Evolutionary conservation across 257 asterid genomes (phyloP).

Genomic region (Primulina tabacum): DNA sequence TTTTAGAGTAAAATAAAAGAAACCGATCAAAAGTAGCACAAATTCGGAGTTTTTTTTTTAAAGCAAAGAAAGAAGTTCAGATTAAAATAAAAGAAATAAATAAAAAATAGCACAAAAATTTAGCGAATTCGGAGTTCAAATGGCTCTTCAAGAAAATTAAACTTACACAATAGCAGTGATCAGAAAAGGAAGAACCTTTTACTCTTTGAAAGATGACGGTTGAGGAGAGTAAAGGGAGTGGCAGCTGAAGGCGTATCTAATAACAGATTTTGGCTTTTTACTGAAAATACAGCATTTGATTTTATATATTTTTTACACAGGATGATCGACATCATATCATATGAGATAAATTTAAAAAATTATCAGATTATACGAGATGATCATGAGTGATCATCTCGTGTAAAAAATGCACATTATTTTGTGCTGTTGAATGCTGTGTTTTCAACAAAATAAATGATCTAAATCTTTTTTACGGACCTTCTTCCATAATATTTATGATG

Average conservation of each 20-base stretch:
- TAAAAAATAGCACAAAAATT: not conserved
- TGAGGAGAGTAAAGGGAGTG: not conserved
- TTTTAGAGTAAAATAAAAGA: not conserved
- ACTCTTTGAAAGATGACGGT: not conserved
- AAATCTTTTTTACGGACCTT: not conserved
- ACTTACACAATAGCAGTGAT: not conserved
- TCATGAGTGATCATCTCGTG: no score
- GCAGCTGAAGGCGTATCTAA: not conserved
- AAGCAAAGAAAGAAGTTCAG: not conserved
- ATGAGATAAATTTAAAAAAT: no score
- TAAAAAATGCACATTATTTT: no score
- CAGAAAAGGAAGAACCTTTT: not conserved
- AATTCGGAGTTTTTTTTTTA: not conserved
- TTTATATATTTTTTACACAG: no score
- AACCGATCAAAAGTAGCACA: not conserved
- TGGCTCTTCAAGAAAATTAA: not conserved
- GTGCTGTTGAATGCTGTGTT: no score
- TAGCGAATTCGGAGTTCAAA: not conserved
- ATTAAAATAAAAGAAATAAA: no score
- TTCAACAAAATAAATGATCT: no score
- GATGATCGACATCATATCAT: no score
- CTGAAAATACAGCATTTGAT: no score
- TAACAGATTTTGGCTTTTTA: not conserved
- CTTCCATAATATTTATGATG: no score
- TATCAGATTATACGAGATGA: no score